phyloP scores from a whole-genome alignment of 2,329 filamentous ascomycete genomes.

The Calcarisporium arbuscula region DNA sequence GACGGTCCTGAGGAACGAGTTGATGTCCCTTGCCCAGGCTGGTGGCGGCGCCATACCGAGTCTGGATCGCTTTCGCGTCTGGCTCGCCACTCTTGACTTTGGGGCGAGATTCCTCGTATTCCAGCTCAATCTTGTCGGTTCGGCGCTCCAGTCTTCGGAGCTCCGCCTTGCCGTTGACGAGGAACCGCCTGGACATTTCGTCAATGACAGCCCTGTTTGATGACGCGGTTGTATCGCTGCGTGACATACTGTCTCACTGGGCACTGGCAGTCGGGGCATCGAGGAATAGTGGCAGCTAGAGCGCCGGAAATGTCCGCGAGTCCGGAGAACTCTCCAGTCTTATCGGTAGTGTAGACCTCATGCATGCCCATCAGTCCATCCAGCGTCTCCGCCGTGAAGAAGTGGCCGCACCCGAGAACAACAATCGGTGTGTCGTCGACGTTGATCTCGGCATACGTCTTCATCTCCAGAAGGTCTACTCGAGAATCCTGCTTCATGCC shows the following conservation, averaged over 20 bases:
- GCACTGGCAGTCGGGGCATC: constrained; percentile 47
- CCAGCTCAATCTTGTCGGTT: too few species aligned
- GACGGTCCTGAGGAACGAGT: neutral
- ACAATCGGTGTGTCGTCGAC: constrained; percentile 55
- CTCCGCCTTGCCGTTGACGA: too few species aligned
- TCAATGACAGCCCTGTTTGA: constrained; percentile 51
- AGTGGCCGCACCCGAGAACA: constrained; percentile 57
- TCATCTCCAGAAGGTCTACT: constrained; percentile 52
- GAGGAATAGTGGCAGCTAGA: constrained; percentile 44
- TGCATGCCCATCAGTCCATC: constrained; percentile 56
- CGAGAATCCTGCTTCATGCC: constrained; percentile 35
- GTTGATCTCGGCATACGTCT: constrained; percentile 50
- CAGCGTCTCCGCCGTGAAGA: constrained; percentile 53
- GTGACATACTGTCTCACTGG: constrained; percentile 50
- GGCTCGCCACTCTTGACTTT: too few species aligned
- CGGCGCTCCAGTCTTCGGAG: too few species aligned
- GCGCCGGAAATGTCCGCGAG: too few species aligned
- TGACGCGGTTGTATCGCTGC: too few species aligned
- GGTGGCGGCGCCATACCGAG: too few species aligned
- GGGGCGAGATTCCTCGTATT: too few species aligned
- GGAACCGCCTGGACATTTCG: too few species aligned
- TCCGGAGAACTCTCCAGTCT: constrained; percentile 28
- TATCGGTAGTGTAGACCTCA: constrained; percentile 38
- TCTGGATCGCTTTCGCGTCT: too few species aligned
- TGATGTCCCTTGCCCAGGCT: too few species aligned